These are phyloP conservation scores for Pichia sp. DNA, from an alignment of 1,139 yeast species.

Conservation along the genomic window DNA sequence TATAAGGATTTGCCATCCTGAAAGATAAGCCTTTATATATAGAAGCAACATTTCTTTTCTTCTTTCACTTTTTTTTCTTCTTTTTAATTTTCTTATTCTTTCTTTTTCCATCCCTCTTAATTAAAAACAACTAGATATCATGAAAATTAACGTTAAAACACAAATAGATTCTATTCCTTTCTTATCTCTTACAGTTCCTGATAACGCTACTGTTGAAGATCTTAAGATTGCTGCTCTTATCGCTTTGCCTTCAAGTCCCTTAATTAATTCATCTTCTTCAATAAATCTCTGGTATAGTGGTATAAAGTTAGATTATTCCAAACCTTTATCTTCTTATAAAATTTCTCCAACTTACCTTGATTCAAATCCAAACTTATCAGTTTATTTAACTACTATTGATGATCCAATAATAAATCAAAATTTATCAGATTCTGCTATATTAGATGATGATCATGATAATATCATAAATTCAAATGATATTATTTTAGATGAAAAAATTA, in stretches of 20 bases:
- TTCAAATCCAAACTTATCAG: slow-evolving; percentile 28
- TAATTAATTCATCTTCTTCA: slow-evolving; percentile 19
- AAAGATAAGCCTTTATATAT: no score
- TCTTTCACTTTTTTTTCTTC: no score
- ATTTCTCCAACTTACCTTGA: slow-evolving; percentile 18
- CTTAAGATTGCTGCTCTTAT: slow-evolving; percentile 40
- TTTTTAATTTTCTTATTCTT: not conserved
- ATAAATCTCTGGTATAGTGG: slow-evolving; percentile 50
- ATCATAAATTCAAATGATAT: not conserved
- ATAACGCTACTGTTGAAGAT: slow-evolving; percentile 45
- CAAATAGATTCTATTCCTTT: not conserved
- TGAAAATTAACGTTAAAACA: slow-evolving; percentile 23
- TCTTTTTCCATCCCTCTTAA: not conserved
- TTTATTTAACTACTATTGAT: slow-evolving; percentile 37
- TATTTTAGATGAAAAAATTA: not conserved
- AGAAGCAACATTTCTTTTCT: no score
- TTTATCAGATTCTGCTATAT: slow-evolving; percentile 16
- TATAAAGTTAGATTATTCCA: slow-evolving; percentile 36
- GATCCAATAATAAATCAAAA: not conserved
- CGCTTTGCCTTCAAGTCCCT: slow-evolving; percentile 31
- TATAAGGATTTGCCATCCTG: no score
- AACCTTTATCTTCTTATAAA: slow-evolving; percentile 25
- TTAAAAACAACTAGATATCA: not conserved
- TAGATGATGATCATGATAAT: slow-evolving; percentile 18
- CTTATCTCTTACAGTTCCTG: slow-evolving; percentile 34